Evolutionary conservation across 2,329 filamentous ascomycete species (phyloP).

Genomic region (Hymenoscyphus repandus): DNA sequence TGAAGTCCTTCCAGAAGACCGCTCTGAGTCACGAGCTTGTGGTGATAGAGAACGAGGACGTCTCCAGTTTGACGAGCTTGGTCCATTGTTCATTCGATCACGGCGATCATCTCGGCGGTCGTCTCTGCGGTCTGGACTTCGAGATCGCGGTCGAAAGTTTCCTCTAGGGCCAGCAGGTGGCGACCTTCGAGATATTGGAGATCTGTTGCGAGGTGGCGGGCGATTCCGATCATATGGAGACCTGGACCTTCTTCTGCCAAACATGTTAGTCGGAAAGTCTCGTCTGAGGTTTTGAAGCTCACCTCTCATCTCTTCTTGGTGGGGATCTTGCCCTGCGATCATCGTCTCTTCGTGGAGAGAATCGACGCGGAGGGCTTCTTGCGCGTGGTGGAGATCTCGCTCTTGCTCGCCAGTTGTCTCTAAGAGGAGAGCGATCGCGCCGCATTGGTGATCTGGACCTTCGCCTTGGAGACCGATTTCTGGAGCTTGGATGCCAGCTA

Average conservation of each 20-base stretch:
- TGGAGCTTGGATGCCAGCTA: constrained; percentile 24
- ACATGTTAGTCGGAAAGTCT: neutral
- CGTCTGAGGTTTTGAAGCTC: neutral
- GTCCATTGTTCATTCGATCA: constrained; percentile 37
- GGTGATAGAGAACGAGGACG: constrained; percentile 48
- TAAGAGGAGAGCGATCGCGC: constrained; percentile 28
- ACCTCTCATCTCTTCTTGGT: constrained; percentile 29
- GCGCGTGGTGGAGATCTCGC: constrained; percentile 24
- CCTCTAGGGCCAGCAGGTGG: constrained; percentile 33
- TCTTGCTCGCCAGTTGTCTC: constrained; percentile 26
- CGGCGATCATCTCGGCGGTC: constrained; percentile 29
- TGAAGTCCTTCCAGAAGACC: constrained; percentile 49
- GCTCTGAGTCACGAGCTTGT: constrained; percentile 39
- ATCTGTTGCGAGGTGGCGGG: constrained; percentile 25
- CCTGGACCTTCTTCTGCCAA: constrained; percentile 29
- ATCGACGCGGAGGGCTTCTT: constrained; percentile 29
- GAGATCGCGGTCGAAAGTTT: constrained; percentile 37
- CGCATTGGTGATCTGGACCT: constrained; percentile 29
- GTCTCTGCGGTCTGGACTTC: constrained; percentile 47
- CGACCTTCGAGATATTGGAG: constrained; percentile 29
- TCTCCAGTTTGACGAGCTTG: constrained; percentile 43
- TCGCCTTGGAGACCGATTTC: constrained; percentile 28
- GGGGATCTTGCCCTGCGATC: constrained; percentile 35
- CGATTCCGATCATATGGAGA: constrained; percentile 32
- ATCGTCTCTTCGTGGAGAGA: constrained; percentile 34